Conservation (phyloP, 768 basidiomycete genomes). For the Pleurotus cornucopiae region DNA sequence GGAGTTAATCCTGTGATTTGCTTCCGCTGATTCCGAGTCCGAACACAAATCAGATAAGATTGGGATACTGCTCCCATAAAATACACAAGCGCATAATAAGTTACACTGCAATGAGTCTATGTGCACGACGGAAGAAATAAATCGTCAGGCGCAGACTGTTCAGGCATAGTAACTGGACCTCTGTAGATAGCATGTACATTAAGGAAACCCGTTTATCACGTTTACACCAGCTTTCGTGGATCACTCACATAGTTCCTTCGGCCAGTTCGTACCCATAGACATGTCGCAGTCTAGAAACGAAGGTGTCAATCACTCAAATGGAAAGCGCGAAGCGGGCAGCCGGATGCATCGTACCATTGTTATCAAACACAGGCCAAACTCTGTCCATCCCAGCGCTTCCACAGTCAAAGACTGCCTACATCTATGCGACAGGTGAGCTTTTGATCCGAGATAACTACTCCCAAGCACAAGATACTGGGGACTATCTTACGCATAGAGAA, state of each 20-base stretch:
- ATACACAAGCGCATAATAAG: not conserved
- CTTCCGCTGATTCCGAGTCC: not conserved
- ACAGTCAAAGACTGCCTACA: slow-evolving; percentile 73
- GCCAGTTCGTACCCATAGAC: slow-evolving; percentile 11
- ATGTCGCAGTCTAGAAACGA: slow-evolving; percentile 9
- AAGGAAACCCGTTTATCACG: not conserved
- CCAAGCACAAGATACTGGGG: slow-evolving; percentile 12
- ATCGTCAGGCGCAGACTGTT: not conserved
- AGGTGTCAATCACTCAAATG: no score
- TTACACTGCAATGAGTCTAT: not conserved
- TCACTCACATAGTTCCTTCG: slow-evolving; percentile 21
- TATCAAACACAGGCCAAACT: slow-evolving; percentile 57
- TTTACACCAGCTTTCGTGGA: slow-evolving; percentile 9
- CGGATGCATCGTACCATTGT: slow-evolving; percentile 47
- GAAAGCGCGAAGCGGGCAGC: slow-evolving; percentile 29
- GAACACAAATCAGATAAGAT: not conserved
- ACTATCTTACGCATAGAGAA: not conserved
- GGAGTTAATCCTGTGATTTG: not conserved
- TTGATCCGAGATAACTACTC: slow-evolving; percentile 8
- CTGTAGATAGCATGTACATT: not conserved
- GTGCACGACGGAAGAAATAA: not conserved
- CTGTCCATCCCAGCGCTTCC: slow-evolving; percentile 74
- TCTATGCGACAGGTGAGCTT: slow-evolving; percentile 24
- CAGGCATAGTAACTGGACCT: slow-evolving; percentile 8
- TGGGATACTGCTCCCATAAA: not conserved